Base-by-base conservation (phyloP, 108 stramenopile species). In the Cyclotella choctawhatcheeana region DNA sequence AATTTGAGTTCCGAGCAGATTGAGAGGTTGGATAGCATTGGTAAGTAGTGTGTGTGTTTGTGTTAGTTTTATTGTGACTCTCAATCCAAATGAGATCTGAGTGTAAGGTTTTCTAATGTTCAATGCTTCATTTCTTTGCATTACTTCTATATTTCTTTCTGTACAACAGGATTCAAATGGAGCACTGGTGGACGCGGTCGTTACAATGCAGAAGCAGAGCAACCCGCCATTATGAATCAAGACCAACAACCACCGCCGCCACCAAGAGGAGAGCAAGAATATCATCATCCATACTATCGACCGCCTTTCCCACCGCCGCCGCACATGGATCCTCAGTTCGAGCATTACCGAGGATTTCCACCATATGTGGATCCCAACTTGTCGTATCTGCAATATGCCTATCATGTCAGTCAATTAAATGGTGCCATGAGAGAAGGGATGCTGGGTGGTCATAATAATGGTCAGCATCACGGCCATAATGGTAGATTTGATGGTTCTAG, bases 1-100 rank as follows among this genome's bases (percentile, higher is more conserved):
- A 80, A 74, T 30, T 56, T 81, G 17, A 76, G 59, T 44, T 74
- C 68, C 20, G 80, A 76, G 25, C 80, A 81, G 44, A 76, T 81
- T 32, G 29, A 37, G 34, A 43, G 61, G 34, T 66, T 81, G 61
- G 69, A 81, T 58, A 45, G 47, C 3, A 76, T 81, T 72, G 80
- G 80, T 67, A 63, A 64, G 72, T 55, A 61, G 58, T 54, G 14
- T 16, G 14, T 30, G 18, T n/a, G n/a, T n/a, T n/a, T n/a, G n/a
- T n/a, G n/a, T n/a, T n/a, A n/a, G n/a, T n/a, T n/a, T n/a, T n/a
- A n/a, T n/a, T n/a, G n/a, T n/a, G n/a, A n/a, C n/a, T n/a, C n/a
- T n/a, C n/a, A n/a, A n/a, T n/a, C n/a, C n/a, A n/a, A n/a, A n/a
- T n/a, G n/a, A n/a, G n/a, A n/a, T n/a, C n/a, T n/a, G n/a, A n/a